Base-by-base conservation (phyloP, 345 rosid genomes). In the Cardamine resedifolia region DNA sequence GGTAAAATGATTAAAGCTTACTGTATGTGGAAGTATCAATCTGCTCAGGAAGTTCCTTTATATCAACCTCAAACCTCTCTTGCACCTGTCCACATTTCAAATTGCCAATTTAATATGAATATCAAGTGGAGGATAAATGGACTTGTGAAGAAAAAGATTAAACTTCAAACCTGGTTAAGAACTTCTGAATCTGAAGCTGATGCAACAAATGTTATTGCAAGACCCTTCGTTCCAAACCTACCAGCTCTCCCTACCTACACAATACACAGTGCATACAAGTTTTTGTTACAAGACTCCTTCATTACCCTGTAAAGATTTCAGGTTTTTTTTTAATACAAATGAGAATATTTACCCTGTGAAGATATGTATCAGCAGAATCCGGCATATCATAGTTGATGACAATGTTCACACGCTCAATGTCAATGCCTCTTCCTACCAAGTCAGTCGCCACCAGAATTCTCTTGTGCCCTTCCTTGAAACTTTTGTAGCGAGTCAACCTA, bases 351-450 rank as follows among this genome's bases (percentile, higher is more conserved):
- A 96, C 99, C 90, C 99, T 89, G 85, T 96, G 99, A 20, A 96
- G 85, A 47, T 96, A 96, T 1, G 99, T 96, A 62, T 92, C 99
- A 5, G 98, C 99, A 62, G 99, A 92, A 80, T 96, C 98, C 5
- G 99, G 99, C 99, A 96, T 96, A 78, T 96, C 98, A 64, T 92
- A 96, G 83, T 96, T 96, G 81, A 96, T 90, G 11, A 96, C 99
- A 41, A 96, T 96, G 82, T 96, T 96, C 18, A 96, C 98, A 10
- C 99, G 90, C 70, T 96, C 99, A 68, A 96, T 96, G 78, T 96
- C 99, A 72, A 96, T 96, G 27, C 98, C 98, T 60, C 99, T 83
- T 18, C 98, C 99, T 31, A 96, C 99, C 84, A 96, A 80, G 60
- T 92, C 99, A 2, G 99, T 96, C 2, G 97, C 98, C 48, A 90